Evolutionary conservation across 2,329 filamentous ascomycete species (phyloP).

Genomic region (Ceratocystis harringtonii): DNA sequence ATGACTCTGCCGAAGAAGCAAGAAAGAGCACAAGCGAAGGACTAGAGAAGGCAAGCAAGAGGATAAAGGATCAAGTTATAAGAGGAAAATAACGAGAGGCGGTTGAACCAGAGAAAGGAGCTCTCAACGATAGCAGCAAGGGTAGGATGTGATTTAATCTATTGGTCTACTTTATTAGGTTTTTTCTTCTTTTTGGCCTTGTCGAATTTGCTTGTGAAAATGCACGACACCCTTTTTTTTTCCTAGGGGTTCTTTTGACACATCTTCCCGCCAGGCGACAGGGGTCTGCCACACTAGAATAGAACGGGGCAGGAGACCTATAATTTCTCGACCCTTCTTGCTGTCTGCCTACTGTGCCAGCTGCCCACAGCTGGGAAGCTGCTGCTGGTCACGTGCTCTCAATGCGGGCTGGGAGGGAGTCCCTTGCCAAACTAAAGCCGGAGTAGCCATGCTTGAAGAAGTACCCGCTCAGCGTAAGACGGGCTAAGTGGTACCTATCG

Average conservation of each 20-base stretch:
- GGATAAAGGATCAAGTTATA: not conserved
- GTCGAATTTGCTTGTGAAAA: constrained; percentile 6
- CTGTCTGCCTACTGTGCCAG: not conserved
- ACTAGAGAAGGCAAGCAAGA: not conserved
- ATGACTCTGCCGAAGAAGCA: not conserved
- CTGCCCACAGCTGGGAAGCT: not conserved
- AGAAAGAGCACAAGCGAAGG: not conserved
- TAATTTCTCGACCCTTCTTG: not conserved
- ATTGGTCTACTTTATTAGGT: not conserved
- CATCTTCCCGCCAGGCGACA: not conserved
- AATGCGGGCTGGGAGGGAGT: not conserved
- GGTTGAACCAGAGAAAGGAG: constrained; percentile 2
- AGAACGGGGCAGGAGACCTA: not conserved
- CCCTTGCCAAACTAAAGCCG: not conserved
- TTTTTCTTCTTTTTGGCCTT: not conserved
- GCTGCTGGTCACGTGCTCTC: not conserved
- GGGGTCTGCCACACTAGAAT: not conserved
- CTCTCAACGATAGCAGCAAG: not conserved
- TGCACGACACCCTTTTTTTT: constrained; percentile 1
- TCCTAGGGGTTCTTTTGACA: not conserved
- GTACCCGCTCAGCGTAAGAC: not conserved
- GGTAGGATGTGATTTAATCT: not conserved
- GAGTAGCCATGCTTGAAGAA: not conserved
- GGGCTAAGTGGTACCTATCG: not conserved
- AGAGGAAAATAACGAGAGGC: not conserved